Evolutionary conservation across 805 yeast genomes (phyloP), one percentile per base, ranked within the genome.

Genomic region (Candida chilensis): DNA sequence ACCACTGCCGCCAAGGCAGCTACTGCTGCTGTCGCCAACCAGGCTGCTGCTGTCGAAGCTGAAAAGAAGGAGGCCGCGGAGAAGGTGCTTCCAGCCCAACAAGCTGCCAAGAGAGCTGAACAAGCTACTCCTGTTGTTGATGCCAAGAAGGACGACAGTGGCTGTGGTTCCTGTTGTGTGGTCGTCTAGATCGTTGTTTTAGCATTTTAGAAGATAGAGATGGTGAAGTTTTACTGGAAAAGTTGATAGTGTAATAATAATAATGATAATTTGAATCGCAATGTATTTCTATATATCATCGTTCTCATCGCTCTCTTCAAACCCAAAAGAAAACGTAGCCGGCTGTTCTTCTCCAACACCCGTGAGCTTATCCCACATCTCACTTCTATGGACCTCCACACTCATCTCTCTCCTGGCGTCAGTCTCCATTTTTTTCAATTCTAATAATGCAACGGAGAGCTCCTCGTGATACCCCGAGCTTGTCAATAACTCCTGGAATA

Each of bases 311-410:
- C 46, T 41, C 18, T 45, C 50, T 13, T 48, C 52, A 8, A 41
- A 32, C n/a, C 35, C 48, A 34, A 59, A 60, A 7, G 52, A 53
- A 36, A 59, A 59, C 2, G 57, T 46, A 33, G 57, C 56, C 10
- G 33, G 30, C 9, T 15, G 29, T 8, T 22, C 29, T 16, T 26
- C 26, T 3, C 20, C 20, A 10, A 24, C 27, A 26, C 35, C 42
- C 2, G 59, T 52, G 29, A 73, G 50, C 17, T 52, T 52, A 29
- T 70, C 67, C 87, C 86, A 79, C 16, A 58, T 45, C 37, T 71
- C 66, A 18, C 74, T 67, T 29, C 56, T 57, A 6, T 64, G 67
- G 19, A 54, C 34, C 19, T 37, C 37, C 25, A 34, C 31, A 29
- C 37, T 34, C 30, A 52, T 39, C 37, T 40, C 34, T 16, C 36